phyloP scores from a whole-genome alignment of 176 grass and related monocot species.

The Ensete ventricosum region DNA sequence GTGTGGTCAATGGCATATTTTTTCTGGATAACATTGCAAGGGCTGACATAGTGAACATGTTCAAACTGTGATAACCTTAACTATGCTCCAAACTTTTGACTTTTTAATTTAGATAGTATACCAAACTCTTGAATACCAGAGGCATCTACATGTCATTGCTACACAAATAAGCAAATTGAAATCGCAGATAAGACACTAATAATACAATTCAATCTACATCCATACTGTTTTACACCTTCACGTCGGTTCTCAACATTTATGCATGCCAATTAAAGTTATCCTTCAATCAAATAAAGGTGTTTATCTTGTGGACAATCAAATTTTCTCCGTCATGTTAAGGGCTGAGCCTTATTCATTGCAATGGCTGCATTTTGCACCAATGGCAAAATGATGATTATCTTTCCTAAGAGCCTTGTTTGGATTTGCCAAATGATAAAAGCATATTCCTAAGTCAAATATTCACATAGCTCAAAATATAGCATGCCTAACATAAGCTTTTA shows the following conservation, averaged over 20 bases:
- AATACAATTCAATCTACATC: background rate
- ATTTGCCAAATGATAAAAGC: background rate
- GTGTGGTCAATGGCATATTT: too few relatives aligned
- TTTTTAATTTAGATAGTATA: background rate
- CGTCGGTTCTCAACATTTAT: background rate
- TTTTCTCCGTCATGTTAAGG: background rate
- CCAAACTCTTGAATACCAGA: background rate
- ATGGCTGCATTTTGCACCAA: background rate
- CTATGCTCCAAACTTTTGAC: background rate
- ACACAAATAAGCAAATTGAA: background rate
- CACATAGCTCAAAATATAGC: too few relatives aligned
- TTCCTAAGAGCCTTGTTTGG: background rate
- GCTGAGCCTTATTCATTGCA: background rate
- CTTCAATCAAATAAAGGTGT: background rate
- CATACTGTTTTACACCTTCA: background rate
- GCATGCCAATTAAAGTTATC: background rate
- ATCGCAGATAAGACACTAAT: background rate
- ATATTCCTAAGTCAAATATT: background rate
- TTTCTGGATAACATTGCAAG: background rate
- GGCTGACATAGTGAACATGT: background rate
- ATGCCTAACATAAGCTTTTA: too few relatives aligned
- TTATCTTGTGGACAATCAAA: background rate
- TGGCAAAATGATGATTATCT: background rate
- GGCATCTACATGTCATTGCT: background rate
- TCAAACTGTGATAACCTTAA: background rate